phyloP scores from a whole-genome alignment of 805 yeast genomes.

The Ogataea ganodermae region DNA sequence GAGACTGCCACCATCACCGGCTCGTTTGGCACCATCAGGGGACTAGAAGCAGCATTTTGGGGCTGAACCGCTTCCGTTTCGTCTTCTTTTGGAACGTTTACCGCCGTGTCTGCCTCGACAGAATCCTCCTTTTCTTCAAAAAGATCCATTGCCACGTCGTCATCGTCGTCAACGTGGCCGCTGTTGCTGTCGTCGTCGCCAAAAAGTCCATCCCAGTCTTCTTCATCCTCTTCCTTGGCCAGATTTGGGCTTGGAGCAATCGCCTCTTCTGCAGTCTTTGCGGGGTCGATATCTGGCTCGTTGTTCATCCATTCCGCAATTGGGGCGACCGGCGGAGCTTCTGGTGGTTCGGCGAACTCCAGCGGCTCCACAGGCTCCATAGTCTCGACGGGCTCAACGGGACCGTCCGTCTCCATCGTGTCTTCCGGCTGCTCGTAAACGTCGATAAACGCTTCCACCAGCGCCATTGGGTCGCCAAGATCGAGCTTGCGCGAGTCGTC shows the following conservation, averaged over 20 bases:
- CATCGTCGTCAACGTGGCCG: conserved; percentile 14
- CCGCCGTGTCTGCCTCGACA: neutral
- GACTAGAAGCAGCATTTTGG: conserved; percentile 8
- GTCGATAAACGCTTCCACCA: conserved; percentile 33
- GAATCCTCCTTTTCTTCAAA: conserved; percentile 8
- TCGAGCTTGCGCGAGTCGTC: conserved; percentile 5
- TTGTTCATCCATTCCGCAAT: neutral
- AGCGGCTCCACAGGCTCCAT: no score
- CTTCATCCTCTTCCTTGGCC: conserved; percentile 20
- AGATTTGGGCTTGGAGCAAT: neutral
- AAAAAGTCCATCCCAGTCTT: conserved; percentile 35
- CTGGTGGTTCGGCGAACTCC: no score
- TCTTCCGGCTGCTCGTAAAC: conserved; percentile 5
- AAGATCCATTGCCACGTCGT: conserved; percentile 14
- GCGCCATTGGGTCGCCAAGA: conserved; percentile 29
- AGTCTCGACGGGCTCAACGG: no score
- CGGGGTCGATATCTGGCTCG: neutral
- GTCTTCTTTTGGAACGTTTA: neutral
- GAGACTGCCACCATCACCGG: conserved; percentile 16
- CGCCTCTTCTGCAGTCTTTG: neutral
- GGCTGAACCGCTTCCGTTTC: neutral
- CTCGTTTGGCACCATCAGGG: conserved; percentile 5
- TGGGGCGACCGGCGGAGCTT: no score
- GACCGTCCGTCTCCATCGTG: neutral
- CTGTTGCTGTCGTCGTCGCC: conserved; percentile 25